Percentiles rank a stretch among this genome's conserved stretches.
Evolutionary conservation across 345 rosid genomes (phyloP).

Genomic region (Fremontodendron californicum): DNA sequence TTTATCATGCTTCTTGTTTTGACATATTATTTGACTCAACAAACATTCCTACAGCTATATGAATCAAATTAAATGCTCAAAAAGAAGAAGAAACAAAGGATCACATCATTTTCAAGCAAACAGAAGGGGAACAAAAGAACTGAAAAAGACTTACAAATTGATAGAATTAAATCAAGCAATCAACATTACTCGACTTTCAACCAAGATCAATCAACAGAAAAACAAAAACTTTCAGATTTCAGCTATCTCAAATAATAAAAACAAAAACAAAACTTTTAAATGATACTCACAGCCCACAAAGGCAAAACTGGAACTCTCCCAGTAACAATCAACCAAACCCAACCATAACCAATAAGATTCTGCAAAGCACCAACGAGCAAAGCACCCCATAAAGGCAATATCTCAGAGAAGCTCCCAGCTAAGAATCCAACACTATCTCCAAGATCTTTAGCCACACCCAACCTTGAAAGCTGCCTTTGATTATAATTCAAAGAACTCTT

Average conservation of each 20-base stretch:
- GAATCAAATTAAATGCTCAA: slow-evolving; percentile 5
- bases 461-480: slow-evolving; percentile 71
- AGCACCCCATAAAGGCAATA: slow-evolving; percentile 90
- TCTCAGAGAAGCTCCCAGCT: slow-evolving; percentile 81
- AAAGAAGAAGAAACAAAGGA: slow-evolving; percentile 13
- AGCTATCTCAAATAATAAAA: no score
- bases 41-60: not conserved
- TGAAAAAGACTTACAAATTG: not conserved
- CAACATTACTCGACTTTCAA: not conserved
- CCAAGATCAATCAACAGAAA: slow-evolving; percentile 7
- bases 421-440: slow-evolving; percentile 94
- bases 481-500: slow-evolving; percentile 83
- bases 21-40: not conserved
- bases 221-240: not conserved
- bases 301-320: slow-evolving; percentile 71
- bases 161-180: not conserved
- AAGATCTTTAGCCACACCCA: slow-evolving; percentile 97
- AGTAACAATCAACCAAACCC: slow-evolving; percentile 91
- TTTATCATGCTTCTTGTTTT: not conserved
- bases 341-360: slow-evolving; percentile 82
- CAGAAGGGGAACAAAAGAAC: not conserved
- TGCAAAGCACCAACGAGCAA: slow-evolving; percentile 79
- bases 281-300: slow-evolving; percentile 87
- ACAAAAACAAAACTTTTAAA: not conserved
- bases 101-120: not conserved